Evolutionary conservation across 768 basidiomycete genomes (phyloP).

Genomic region (Termitomyces sp.): DNA sequence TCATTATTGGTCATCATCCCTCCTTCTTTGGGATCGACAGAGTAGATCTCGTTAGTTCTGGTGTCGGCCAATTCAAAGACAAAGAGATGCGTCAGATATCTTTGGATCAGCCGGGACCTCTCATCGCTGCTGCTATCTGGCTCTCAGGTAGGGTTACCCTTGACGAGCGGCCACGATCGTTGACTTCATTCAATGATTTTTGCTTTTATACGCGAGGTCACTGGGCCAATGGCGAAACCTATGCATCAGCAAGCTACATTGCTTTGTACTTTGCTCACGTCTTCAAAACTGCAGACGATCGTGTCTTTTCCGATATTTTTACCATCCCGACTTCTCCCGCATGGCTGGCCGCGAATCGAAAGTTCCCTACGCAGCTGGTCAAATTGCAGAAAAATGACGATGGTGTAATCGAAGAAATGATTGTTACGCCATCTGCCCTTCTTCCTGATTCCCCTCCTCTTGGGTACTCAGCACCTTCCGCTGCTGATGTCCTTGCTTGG

Average conservation of each 20-base stretch:
- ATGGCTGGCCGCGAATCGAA: neutral
- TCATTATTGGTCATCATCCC: constrained; percentile 2
- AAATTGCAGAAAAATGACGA: neutral
- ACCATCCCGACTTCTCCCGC: neutral
- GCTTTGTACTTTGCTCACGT: neutral
- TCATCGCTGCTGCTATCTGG: neutral
- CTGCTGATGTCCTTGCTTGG: constrained; percentile 1
- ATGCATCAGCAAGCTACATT: neutral
- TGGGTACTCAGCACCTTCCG: neutral
- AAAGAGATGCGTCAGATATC: constrained; percentile 4
- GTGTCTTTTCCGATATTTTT: neutral
- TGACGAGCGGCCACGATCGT: neutral
- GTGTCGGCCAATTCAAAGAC: neutral
- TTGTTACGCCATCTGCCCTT: neutral
- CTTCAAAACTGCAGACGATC: neutral
- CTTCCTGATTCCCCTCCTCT: neutral
- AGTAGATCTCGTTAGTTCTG: constrained; percentile 3
- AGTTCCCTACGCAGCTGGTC: neutral
- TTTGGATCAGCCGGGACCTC: neutral
- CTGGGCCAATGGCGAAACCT: neutral
- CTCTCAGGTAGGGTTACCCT: neutral
- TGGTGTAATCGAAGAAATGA: neutral
- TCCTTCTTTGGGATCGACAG: neutral
- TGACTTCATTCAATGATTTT: neutral
- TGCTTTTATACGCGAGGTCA: neutral